Evolutionary conservation across 228 moss, liverwort and hornwort species (phyloP).

Genomic region (Sphagnum magellanicum): DNA sequence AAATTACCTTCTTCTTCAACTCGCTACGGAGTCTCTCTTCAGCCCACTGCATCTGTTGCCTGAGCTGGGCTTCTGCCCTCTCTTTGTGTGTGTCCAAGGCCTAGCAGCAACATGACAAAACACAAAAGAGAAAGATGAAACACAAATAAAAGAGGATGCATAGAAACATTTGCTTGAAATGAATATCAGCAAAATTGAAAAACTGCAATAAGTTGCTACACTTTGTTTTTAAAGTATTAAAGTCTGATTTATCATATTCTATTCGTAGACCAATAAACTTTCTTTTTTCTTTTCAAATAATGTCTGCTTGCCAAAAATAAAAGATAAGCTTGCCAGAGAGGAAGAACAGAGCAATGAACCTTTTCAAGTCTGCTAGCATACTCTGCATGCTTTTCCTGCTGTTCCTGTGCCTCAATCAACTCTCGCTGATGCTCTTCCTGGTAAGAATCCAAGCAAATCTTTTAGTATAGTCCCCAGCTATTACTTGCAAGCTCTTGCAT

Average conservation of each 20-base stretch:
- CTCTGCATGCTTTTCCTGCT: constrained; percentile 68
- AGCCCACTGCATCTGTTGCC: constrained; percentile 44
- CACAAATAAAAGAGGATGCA: background rate
- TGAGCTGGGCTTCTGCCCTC: constrained; percentile 62
- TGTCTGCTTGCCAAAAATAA: background rate
- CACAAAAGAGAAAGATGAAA: background rate
- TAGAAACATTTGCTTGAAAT: background rate
- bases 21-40: constrained; percentile 62
- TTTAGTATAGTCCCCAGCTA: background rate
- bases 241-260: background rate
- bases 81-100: constrained; percentile 67
- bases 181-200: background rate
- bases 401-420: constrained; percentile 69
- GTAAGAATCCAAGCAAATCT: background rate
- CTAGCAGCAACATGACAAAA: constrained; percentile 21
- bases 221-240: background rate
- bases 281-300: background rate
- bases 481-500: background rate
- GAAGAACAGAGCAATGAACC: constrained; percentile 22
- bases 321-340: background rate
- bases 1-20: constrained; percentile 64
- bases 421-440: constrained; percentile 89
- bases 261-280: background rate
- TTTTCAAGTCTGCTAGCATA: constrained; percentile 72
- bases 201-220: background rate